Base-by-base conservation (phyloP, 805 yeast genomes). In the Barnettozyma californica region DNA sequence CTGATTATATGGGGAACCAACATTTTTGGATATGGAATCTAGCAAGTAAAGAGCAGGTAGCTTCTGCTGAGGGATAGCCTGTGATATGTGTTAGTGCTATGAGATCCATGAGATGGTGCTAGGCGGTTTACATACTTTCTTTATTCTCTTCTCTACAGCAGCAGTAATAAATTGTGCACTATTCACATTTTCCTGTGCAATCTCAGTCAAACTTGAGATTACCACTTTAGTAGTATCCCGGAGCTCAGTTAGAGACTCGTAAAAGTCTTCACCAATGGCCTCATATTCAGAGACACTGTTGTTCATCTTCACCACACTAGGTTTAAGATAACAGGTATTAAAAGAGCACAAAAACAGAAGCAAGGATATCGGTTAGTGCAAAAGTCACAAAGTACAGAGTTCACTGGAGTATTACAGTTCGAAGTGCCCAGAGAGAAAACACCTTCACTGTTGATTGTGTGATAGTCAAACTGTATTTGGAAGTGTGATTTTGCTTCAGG, bases 181-280 rank as follows among this genome's bases (percentile, higher is more conserved):
- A 41, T 78, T 77, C 19, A 81, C 76, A 63, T 89, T 88, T 62
- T 94, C 98, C 57, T 80, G 86, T 2, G 99, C 98, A 46, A 90
- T 78, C 37, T 79, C 75, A 9, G 98, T 94, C 59, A 91, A 74
- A 40, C 81, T 85, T 36, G 87, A 84, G 51, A 94, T 94, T 47
- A 91, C 87, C 10, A 97, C 97, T 50, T 89, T 75, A 8, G 97
- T 88, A 65, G 90, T 91, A 68, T 85, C 84, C 4, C 96, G 88
- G 51, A 94, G 73, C 49, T 87, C 94, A 31, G 76, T 76, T 38
- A 92, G 71, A 29, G 90, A 81, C 54, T 77, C 77, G 38, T 77
- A 76, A 65, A 84, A 92, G 65, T 91, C 96, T 51, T 77, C 64
- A 13, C 68, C 68, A 36, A 64, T 48, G 9, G 57, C 53, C 44